A percentile compares a stretch with the other conserved stretches of the same genome.
Conservation (phyloP, 2,329 filamentous ascomycete genomes). For the Beauveria asiatica region DNA sequence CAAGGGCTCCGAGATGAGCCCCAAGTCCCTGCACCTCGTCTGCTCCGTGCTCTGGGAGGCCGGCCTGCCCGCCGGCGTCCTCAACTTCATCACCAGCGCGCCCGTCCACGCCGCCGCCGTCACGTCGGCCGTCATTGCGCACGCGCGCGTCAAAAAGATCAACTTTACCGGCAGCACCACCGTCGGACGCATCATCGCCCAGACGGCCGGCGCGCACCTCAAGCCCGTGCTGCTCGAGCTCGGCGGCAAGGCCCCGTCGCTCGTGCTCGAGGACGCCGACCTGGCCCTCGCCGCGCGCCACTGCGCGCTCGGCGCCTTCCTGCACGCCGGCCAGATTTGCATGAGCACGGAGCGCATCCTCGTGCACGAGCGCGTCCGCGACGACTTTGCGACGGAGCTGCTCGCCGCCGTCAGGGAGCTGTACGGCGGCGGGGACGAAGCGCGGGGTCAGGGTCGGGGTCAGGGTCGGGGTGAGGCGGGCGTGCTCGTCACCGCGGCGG, state of each 20-base stretch:
- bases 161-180: constrained; percentile 36
- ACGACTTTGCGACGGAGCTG: constrained; percentile 9
- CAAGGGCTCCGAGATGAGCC: constrained; percentile 58
- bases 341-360: constrained; percentile 59
- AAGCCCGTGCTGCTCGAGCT: constrained; percentile 40
- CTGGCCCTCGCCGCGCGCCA: constrained; percentile 29
- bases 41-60: constrained; percentile 57
- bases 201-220: constrained; percentile 27
- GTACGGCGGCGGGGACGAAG: not conserved
- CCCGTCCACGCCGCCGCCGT: constrained; percentile 56
- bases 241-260: constrained; percentile 36
- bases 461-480: too few relatives aligned
- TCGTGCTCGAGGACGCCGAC: constrained; percentile 37
- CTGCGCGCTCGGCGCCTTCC: constrained; percentile 17
- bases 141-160: constrained; percentile 29
- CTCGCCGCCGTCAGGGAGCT: not conserved
- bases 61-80: constrained; percentile 59
- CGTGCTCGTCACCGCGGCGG: not conserved
- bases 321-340: constrained; percentile 53
- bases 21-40: constrained; percentile 51
- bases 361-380: constrained; percentile 21
- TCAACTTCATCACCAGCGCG: constrained; percentile 59
- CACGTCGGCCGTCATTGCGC: constrained; percentile 55
- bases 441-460: too few relatives aligned
- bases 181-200: constrained; percentile 33